phyloP scores from a whole-genome alignment of 371 early-diverging fungal genomes.

The Rozella allomycis region DNA sequence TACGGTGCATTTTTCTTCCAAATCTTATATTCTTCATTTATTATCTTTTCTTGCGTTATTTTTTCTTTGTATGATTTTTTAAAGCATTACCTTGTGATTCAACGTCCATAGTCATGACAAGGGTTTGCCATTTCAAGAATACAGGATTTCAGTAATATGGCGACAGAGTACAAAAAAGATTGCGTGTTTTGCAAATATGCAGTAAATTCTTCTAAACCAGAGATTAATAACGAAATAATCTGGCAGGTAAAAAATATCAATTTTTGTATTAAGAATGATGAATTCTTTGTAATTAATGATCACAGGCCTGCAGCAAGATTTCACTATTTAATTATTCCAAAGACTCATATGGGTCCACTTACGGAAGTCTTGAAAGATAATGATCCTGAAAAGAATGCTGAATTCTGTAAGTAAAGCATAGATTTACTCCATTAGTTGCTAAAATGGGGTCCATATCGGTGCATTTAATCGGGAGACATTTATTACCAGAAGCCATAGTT shows the following conservation, averaged over 20 bases:
- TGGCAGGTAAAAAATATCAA: no score
- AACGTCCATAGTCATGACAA: no score
- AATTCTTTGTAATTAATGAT: slow-evolving; percentile 31
- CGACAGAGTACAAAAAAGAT: no score
- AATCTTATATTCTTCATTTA: slow-evolving; percentile 75
- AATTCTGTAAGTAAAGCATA: no score
- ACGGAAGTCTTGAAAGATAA: slow-evolving; percentile 3
- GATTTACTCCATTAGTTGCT: background rate
- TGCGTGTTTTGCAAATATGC: no score
- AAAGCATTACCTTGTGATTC: no score
- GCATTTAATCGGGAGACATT: background rate
- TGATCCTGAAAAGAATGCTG: no score
- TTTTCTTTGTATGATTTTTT: slow-evolving; percentile 4
- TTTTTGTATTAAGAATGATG: no score
- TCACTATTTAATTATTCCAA: slow-evolving; percentile 32
- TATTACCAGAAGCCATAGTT: slow-evolving; percentile 9
- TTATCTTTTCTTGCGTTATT: slow-evolving; percentile 49
- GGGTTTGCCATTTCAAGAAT: no score
- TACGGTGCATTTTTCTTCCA: slow-evolving; percentile 99
- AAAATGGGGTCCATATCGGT: background rate
- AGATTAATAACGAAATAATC: no score
- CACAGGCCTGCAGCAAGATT: slow-evolving; percentile 25
- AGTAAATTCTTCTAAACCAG: no score
- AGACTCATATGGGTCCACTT: slow-evolving; percentile 17
- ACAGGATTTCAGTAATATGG: no score